Base-by-base conservation (phyloP, 1,284 basidiomycete species). In the Anthracocystis walkeri region DNA sequence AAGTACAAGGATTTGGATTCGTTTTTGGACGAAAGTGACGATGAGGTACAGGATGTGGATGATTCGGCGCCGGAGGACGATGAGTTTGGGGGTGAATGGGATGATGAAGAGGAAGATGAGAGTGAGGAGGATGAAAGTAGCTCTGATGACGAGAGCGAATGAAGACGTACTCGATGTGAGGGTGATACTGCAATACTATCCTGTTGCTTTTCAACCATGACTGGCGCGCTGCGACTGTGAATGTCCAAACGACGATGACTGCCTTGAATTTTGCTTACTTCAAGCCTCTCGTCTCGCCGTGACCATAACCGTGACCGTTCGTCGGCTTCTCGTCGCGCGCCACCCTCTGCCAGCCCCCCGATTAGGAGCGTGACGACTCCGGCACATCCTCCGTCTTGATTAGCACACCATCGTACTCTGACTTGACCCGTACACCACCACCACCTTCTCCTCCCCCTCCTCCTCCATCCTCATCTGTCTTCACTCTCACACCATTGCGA, bases 1-100 rank as follows among this genome's bases (percentile, higher is more conserved):
- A 58, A 59, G 54, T 83, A 82, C 54, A 80, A 79, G 53, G 80
- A 83, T 38, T 56, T 84, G 31, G 81, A 84, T 35, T 73, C 77
- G 12, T 84, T 84, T 45, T 51, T 84, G 46, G 77, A 83, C 27
- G 78, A 74, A 48, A 78, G 75, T 40, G 80, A 80, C n/a, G 75
- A 81, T 0, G 79, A 82, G 7, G 59, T 65, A 27, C 61, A 63
- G 16, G 51, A 48, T 14, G 41, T 52, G 14, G 80, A 75, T 33
- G 72, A 72, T n/a, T 58, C 58, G 20, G 79, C 78, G 4, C 69
- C 74, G 4, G 81, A 82, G 27, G 80, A 82, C 42, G 75, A 75
- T 11, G 79, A 82, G 25, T 78, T 59, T 20, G 65, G 44, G 2
- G 49, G 61, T 16, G 57, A 56, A 1, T 46, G 54, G 25, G 68